Conservation (phyloP, 306 rosid species). For the Cicer arietinum region DNA sequence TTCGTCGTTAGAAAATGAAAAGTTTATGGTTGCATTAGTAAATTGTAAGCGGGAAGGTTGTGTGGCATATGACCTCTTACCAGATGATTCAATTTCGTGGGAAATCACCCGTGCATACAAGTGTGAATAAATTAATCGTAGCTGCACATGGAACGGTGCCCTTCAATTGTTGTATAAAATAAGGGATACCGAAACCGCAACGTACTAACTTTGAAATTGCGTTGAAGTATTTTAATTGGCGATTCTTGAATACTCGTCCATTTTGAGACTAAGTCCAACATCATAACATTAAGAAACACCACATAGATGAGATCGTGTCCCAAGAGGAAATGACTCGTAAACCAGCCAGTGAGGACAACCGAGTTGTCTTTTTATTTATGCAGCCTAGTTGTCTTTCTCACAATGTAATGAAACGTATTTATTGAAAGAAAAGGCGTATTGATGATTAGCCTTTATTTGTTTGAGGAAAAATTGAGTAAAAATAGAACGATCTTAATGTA, state of each 20-base stretch:
- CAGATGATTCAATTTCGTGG: slow-evolving; percentile 63
- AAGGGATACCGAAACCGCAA: neutral
- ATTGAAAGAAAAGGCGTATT: neutral
- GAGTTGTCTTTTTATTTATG: neutral
- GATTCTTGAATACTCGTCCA: slow-evolving; percentile 14
- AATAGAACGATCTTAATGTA: too few species aligned
- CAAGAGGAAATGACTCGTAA: neutral
- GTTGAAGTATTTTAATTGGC: neutral
- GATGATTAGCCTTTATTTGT: neutral
- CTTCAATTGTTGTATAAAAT: neutral
- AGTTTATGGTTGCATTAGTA: slow-evolving; percentile 81
- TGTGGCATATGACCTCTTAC: slow-evolving; percentile 43
- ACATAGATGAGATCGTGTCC: neutral
- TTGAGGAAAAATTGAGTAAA: too few species aligned
- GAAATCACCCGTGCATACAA: slow-evolving; percentile 88
- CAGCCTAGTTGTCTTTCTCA: neutral
- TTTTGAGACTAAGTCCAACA: neutral
- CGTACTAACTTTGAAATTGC: neutral
- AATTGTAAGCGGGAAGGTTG: slow-evolving; percentile 52
- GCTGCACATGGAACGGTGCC: neutral
- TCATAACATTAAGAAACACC: neutral
- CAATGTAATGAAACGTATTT: neutral
- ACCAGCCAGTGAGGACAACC: neutral
- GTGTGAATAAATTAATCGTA: slow-evolving; percentile 51
- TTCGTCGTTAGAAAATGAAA: slow-evolving; percentile 74